Evolutionary conservation across 2,329 filamentous ascomycete genomes (phyloP).

Genomic region (Aspergillus spinulosporus): DNA sequence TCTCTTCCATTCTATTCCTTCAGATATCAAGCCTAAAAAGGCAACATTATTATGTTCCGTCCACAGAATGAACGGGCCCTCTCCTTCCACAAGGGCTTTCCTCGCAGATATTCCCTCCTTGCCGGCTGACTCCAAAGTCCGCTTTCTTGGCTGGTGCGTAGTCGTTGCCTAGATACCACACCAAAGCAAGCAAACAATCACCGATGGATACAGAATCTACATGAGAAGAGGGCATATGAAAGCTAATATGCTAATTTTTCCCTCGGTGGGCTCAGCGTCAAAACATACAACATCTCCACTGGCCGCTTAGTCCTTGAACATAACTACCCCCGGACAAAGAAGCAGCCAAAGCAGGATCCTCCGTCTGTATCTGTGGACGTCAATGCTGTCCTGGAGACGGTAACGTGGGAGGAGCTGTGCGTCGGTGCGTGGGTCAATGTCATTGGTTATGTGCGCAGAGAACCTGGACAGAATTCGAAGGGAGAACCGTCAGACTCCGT

Average conservation of each 20-base stretch:
- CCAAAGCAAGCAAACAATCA: neutral
- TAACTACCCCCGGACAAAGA: conserved; percentile 50
- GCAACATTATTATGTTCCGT: conserved; percentile 7
- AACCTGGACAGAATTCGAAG: neutral
- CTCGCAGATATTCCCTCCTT: conserved; percentile 60
- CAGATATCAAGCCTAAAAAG: neutral
- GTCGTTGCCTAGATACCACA: neutral
- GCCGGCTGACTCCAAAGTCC: conserved; percentile 71
- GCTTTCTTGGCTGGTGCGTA: conserved; percentile 86
- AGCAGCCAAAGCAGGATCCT: conserved; percentile 31
- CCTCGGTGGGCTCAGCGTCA: conserved; percentile 51
- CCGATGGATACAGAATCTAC: neutral
- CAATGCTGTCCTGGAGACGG: conserved; percentile 65
- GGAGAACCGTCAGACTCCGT: conserved; percentile 34
- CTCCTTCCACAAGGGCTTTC: conserved; percentile 65
- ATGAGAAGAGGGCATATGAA: no score
- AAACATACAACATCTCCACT: conserved; percentile 56
- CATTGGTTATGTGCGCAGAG: conserved; percentile 67
- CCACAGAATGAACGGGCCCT: conserved; percentile 52
- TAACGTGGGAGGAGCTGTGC: conserved; percentile 64
- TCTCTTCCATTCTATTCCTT: neutral
- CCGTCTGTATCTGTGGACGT: conserved; percentile 66
- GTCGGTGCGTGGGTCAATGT: conserved; percentile 88
- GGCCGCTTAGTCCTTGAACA: conserved; percentile 70
- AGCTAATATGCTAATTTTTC: neutral